Base-by-base conservation (phyloP, 2,329 filamentous ascomycete genomes). In the Botrytis fragariae region DNA sequence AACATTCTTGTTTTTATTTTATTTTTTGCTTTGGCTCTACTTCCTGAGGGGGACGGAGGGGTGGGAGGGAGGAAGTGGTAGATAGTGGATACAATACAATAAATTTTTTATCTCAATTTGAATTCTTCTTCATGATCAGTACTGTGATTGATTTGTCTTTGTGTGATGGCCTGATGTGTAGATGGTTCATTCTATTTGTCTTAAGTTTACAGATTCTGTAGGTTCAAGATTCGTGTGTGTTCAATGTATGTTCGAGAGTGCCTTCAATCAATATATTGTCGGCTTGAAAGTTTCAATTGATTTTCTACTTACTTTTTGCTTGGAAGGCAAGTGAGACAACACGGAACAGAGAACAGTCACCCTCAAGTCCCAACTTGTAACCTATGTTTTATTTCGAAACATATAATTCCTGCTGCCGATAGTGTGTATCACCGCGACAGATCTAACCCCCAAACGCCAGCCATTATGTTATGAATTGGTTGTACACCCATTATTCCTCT, bases 401-500 rank as follows among this genome's bases (percentile, higher is more conserved):
- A 54, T 42, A 35, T 54, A 57, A n/a, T 57, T 42, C 25, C 48
- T 69, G 25, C 48, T 57, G 65, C 37, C 65, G 18, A 69, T 57
- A 57, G 48, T 69, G 37, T 44, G 22, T 69, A 57, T 42, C 35
- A 57, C 37, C n/a, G 3, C 18, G n/a, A 51, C 25, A 39, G 39
- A 37, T 57, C 65, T 37, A 20, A 29, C 32, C 12, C 35, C 68
- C 69, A 54, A 76, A 76, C 75, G 75, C 75, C 75, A 69, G 75
- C 75, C 75, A 71, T 54, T 64, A 67, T 72, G 69, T 54, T 64
- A 67, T 72, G 69, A 42, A 63, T 42, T 45, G 20, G 35, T 61
- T 48, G 70, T 72, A 42, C 22, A n/a, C 67, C 48, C 69, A 69
- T 75, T 84, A 85, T 20, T 79, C 83, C 74, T 79, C 81, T 39